A percentile compares a stretch with the other conserved stretches of the same genome.
Evolutionary conservation across 2,329 filamentous ascomycete genomes (phyloP).

Genomic region (Dactylellina cionopaga): DNA sequence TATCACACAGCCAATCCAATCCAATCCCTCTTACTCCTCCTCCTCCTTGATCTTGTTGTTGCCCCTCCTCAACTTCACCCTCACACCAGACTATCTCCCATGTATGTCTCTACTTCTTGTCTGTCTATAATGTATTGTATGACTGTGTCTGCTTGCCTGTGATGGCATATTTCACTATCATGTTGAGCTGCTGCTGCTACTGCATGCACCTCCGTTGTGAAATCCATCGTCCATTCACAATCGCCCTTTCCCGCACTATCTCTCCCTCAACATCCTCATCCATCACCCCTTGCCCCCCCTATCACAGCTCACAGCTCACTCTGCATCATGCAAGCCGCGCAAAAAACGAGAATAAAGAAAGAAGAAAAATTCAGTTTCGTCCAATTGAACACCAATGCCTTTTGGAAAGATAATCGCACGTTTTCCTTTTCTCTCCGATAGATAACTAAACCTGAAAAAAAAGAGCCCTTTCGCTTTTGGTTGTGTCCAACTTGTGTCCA

Average conservation of each 20-base stretch:
- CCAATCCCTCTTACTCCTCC: neutral
- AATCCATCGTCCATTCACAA: neutral
- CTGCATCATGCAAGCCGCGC: constrained; percentile 30
- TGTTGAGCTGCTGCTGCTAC: too few relatives aligned
- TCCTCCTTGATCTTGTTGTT: neutral
- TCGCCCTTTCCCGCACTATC: neutral
- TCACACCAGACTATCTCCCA: neutral
- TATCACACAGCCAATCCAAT: neutral
- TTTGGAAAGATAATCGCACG: neutral
- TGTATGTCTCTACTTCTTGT: too few relatives aligned
- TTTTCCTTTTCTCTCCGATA: constrained; percentile 10
- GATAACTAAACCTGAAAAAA: too few relatives aligned
- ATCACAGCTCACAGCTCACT: constrained; percentile 32
- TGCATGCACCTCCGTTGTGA: constrained; percentile 47
- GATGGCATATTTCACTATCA: neutral
- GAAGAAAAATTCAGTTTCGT: neutral
- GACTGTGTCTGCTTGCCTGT: neutral
- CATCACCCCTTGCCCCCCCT: constrained; percentile 1
- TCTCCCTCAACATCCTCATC: neutral
- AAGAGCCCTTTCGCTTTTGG: too few relatives aligned
- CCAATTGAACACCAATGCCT: neutral
- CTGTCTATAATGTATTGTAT: neutral
- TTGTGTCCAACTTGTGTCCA: too few relatives aligned
- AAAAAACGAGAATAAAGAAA: neutral
- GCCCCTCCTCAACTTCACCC: neutral